Base-by-base conservation (phyloP, 169 alveolate genomes). In the Cryptosporidium felis region DNA sequence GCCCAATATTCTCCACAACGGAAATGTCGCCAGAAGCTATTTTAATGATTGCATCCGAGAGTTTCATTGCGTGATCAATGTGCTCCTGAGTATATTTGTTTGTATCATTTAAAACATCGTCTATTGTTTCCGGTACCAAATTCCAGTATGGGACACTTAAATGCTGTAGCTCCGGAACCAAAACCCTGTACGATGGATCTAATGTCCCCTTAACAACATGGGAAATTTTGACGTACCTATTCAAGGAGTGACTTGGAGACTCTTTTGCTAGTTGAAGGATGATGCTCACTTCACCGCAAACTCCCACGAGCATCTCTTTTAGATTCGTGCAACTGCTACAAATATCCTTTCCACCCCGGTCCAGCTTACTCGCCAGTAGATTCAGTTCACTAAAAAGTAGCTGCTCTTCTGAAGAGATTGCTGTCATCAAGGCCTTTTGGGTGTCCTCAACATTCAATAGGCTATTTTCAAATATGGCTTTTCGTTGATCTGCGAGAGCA, bases 101-200 rank as follows among this genome's bases (percentile, higher is more conserved):
- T 5, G 85, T 74, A 21, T 74, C 85, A 14, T 74, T 40, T 4
- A 74, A 30, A 10, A 74, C 67, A 16, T 74, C 85, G 56, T 53
- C 58, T 14, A 74, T 56, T n/a, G 38, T 16, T 0, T 53, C 65
- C 2, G 49, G 49, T 38, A 49, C 32, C 56, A 74, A 74, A 40
- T 74, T 74, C 85, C 85, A 74, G 14, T 74, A 74, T 32, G 85
- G 85, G 40, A 74, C 85, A 56, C 85, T 74, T 36, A 74, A 36
- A 21, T 74, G 85, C n/a, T 74, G 85, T 40, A 74, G 46, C 40
- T 74, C 85, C n/a, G 66, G 85, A 53, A 58, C 85, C 45, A 74
- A 56, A 53, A 74, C 85, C n/a, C 45, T 74, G 28, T 74, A 74
- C n/a, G 63, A 6, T 12, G 85, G 45, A 41, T 74, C 85, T 49